Evolutionary conservation across 345 rosid genomes (phyloP), one percentile per base, ranked within the genome.

Genomic region (Camelina laxa): DNA sequence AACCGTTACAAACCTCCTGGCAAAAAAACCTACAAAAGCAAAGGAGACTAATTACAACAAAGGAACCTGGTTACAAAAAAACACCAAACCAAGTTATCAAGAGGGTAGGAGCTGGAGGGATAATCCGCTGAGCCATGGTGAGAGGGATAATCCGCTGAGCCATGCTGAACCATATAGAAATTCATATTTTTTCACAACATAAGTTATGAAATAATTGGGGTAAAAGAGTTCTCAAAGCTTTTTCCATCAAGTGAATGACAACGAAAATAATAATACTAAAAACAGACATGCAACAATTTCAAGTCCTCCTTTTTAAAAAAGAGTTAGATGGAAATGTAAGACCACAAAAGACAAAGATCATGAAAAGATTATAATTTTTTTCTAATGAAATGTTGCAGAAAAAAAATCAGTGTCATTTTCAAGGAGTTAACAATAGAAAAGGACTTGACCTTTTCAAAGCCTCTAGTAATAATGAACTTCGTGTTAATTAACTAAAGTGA

Each of bases 201-300:
- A 53, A 17, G 48, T 6, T 31, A 31, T 42, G 19, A 45, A 47
- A 22, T 56, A 57, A 45, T 22, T 22, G 72, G 6, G 20, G 72
- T 31, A 30, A 20, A 21, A 4, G 31, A 65, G 30, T 22, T 36
- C 53, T 55, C 58, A n/a, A 70, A 63, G 24, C 64, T 44, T 41
- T 73, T 54, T 31, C 17, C 10, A 27, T 41, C 57, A 73, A 55
- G 50, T 55, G 22, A n/a, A 38, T 56, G 66, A 36, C 59, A 65
- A 22, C 16, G 20, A 20, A 19, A 36, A 2, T 35, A 42, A n/a
- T 64, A 49, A 65, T 55, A 35, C 41, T 39, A 24, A 31, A 41
- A 73, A 56, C 59, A 65, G 33, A 20, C 57, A 55, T 65, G 41
- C 50, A 45, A 9, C 17, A 33, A 64, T 65, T 22, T 20, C 22